Evolutionary conservation across 2,329 filamentous ascomycete genomes (phyloP), one percentile per base, ranked within the genome.

Genomic region (Fusarium begoniae): DNA sequence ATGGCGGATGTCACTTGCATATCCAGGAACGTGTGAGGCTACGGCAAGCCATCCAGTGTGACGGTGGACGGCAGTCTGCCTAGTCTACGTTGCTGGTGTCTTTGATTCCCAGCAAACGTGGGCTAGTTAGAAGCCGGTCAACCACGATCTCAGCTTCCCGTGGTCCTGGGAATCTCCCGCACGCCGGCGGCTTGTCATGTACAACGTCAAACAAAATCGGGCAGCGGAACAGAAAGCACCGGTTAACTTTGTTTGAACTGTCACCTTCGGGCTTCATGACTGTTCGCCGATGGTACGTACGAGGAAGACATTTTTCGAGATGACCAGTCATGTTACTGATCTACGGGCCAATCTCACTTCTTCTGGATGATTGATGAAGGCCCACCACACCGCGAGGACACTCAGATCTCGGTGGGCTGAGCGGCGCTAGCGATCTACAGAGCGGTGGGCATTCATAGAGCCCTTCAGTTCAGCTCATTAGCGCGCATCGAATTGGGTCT

Each of bases 21-120:
- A 69, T 78, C 69, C 78, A 79, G 78, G 78, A 79, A 79, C 78
- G 77, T 76, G 78, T 73, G 62, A 79, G 69, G 67, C 78, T 79
- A 79, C 73, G 70, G 77, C 77, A 79, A 79, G 78, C 78, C 76
- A 78, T 79, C 60, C 57, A 70, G 55, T 70, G 63, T 74, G 77
- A 77, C 68, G 63, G 74, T 75, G 63, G 72, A 72, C 75, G 77
- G 77, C 74, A 75, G 76, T 78, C 70, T 54, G 60, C 59, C 73
- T 78, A 78, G 72, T 64, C 68, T 69, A 67, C 56, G 61, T 70
- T 70, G 75, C 73, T 70, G 70, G 78, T 75, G 75, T 78, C 74
- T 74, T 66, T 74, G 66, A 73, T 74, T 64, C 65, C 68, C 72
- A 76, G 72, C 67, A 69, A 78, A 75, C 74, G 67, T 63, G 47